phyloP scores from a whole-genome alignment of 2,329 filamentous ascomycete species.

The Aspergillus sergii region DNA sequence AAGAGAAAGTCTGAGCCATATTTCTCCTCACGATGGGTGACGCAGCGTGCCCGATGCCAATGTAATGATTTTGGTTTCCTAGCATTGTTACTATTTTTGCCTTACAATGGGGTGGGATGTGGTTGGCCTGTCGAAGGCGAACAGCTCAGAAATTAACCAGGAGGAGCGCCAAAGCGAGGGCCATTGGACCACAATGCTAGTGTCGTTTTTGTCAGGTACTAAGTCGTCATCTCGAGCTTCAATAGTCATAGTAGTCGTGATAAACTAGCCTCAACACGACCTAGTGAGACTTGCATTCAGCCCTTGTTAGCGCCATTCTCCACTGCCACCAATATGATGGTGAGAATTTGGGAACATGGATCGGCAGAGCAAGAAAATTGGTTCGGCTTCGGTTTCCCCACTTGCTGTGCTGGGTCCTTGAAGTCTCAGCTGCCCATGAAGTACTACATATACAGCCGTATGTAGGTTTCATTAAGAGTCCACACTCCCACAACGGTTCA shows the following conservation, averaged over 20 bases:
- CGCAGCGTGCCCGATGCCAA: neutral
- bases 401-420: neutral
- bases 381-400: neutral
- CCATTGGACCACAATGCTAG: neutral
- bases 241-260: neutral
- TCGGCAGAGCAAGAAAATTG: slow-evolving; percentile 3
- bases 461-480: neutral
- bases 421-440: neutral
- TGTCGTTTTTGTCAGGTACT: slow-evolving; percentile 3
- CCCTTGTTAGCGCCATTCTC: slow-evolving; percentile 2
- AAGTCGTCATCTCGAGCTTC: neutral
- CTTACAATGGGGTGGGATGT: neutral
- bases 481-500: slow-evolving; percentile 1
- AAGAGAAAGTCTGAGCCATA: too few relatives aligned
- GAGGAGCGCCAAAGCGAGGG: neutral
- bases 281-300: slow-evolving; percentile 14
- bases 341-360: slow-evolving; percentile 6
- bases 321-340: neutral
- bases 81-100: neutral
- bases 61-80: neutral
- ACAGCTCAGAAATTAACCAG: neutral
- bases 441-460: slow-evolving; percentile 1
- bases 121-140: neutral
- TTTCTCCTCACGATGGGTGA: neutral
- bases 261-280: neutral